phyloP scores from a whole-genome alignment of 345 rosid genomes.

The Sonneratia caseolaris region DNA sequence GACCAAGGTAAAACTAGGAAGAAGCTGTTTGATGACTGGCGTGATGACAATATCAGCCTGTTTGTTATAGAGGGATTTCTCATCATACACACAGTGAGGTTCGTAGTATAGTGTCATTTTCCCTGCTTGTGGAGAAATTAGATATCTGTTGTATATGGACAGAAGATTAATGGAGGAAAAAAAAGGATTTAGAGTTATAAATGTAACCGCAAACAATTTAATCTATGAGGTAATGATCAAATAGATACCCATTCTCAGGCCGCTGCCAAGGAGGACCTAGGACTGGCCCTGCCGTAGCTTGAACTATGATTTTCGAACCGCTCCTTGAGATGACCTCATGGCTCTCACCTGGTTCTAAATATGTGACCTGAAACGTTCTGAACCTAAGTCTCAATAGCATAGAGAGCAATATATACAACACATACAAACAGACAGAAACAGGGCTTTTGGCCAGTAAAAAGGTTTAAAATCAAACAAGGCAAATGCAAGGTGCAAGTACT shows the following conservation, averaged over 20 bases:
- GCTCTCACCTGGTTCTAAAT: constrained; percentile 70
- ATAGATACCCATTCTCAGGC: constrained; percentile 76
- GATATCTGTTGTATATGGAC: constrained; percentile 33
- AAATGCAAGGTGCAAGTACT: too few species aligned
- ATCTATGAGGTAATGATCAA: background rate
- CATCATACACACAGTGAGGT: constrained; percentile 74
- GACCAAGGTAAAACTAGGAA: constrained; percentile 75
- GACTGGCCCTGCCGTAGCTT: constrained; percentile 84
- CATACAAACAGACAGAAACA: background rate
- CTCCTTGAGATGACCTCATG: constrained; percentile 35
- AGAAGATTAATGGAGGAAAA: background rate
- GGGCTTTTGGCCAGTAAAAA: background rate
- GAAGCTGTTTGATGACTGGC: constrained; percentile 87
- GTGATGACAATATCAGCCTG: constrained; percentile 74
- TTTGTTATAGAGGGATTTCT: constrained; percentile 46
- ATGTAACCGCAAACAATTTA: background rate
- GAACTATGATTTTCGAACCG: constrained; percentile 45
- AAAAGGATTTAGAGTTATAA: background rate
- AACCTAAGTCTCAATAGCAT: constrained; percentile 15
- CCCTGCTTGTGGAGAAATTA: constrained; percentile 44
- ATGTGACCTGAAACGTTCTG: constrained; percentile 49
- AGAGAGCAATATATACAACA: background rate
- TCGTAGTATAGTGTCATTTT: constrained; percentile 70
- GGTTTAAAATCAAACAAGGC: too few species aligned
- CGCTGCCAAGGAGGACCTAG: constrained; percentile 99